These are phyloP conservation scores for Sugiyamaella mastotermitis DNA, from an alignment of 805 yeast species.

Conservation along the genomic window DNA sequence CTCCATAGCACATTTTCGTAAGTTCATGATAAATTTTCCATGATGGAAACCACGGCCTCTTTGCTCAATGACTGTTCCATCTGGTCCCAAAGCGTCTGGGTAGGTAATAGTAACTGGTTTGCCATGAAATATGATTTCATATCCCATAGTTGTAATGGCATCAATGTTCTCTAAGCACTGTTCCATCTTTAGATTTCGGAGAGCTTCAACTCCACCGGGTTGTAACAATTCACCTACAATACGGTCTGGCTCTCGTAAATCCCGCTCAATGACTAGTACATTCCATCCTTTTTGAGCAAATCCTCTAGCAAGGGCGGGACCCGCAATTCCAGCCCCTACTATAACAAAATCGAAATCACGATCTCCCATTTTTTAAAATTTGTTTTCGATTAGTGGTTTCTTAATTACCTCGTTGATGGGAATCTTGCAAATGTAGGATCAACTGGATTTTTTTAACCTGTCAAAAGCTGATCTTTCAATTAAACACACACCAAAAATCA, in stretches of 20 bases:
- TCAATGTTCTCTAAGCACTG: conserved; percentile 68
- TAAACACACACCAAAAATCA: too few species aligned
- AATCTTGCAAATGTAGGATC: too few species aligned
- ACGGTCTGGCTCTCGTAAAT: conserved; percentile 88
- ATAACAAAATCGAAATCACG: conserved; percentile 69
- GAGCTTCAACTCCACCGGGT: conserved; percentile 90
- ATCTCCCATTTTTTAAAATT: not conserved
- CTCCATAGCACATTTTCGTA: conserved; percentile 59
- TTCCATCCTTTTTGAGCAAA: conserved; percentile 85
- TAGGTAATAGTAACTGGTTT: conserved; percentile 58
- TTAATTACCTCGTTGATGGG: too few species aligned
- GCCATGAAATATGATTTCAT: conserved; percentile 65
- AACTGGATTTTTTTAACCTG: too few species aligned
- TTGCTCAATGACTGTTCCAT: conserved; percentile 5
- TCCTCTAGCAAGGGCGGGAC: conserved; percentile 87
- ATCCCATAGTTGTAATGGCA: conserved; percentile 74
- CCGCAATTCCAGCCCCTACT: conserved; percentile 98
- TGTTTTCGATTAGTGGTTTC: too few species aligned
- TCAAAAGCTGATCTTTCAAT: too few species aligned
- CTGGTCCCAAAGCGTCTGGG: conserved; percentile 35
- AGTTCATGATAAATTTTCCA: conserved; percentile 75
- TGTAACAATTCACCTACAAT: conserved; percentile 97
- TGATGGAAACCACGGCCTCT: conserved; percentile 90
- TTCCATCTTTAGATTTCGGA: conserved; percentile 76
- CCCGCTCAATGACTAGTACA: conserved; percentile 76